Evolutionary conservation across 1,284 basidiomycete species (phyloP), one percentile per base, ranked within the genome.

Genomic region (Volvariella volvacea): DNA sequence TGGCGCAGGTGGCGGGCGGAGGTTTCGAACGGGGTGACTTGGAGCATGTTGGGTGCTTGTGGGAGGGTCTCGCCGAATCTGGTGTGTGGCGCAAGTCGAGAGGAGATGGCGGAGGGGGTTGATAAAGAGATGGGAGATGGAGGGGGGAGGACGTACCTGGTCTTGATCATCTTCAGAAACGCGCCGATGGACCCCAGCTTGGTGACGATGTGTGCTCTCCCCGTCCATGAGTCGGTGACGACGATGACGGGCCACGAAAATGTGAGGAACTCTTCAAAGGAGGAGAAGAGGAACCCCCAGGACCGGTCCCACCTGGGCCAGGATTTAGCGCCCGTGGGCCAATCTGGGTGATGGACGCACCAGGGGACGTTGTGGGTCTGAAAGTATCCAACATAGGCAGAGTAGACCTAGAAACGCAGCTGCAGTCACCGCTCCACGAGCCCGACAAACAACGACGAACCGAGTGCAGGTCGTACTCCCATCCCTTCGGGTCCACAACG

Each of bases 211-310:
- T 92, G 88, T 0, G 85, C 78, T 50, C 75, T 74, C 2, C 86
- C 84, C 0, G 88, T 88, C 54, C 68, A 71, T 40, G 68, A 59
- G 59, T 91, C 85, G 32, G 89, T 90, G 31, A 89, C 76, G 2
- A 81, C 82, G 51, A 92, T 85, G 10, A 79, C 81, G 8, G 89
- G 88, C 89, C 89, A 92, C 22, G 84, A 87, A 58, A 91, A 92
- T 7, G 78, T 73, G 32, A 92, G 72, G 60, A 92, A 92, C 33
- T 80, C 81, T 48, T 87, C 83, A 60, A 92, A 92, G 0, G 84
- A 78, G 41, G 79, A 74, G 64, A 92, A 92, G 46, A 87, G 72
- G 42, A 83, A 78, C 2, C 85, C 84, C 88, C 89, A 92, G 36
- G 85, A 79, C 46, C 82, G 78, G 50, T 91, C 83, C 52, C 83